phyloP scores from a whole-genome alignment of 106 monocot species.

The Narthecium ossifragum region DNA sequence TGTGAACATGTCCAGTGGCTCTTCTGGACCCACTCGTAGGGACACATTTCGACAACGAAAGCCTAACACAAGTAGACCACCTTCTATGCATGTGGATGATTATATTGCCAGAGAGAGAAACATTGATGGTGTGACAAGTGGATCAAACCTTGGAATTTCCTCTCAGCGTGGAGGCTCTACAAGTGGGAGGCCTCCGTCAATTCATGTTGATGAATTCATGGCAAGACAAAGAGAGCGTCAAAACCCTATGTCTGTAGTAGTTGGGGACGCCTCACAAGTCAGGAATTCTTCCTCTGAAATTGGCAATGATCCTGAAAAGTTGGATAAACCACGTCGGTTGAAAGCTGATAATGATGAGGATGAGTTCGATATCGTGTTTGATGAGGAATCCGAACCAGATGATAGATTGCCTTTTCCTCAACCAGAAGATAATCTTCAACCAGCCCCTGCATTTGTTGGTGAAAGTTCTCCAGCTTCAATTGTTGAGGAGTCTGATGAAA shows the following conservation, averaged over 20 bases:
- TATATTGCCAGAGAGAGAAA: conserved; percentile 99
- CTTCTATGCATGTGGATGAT: conserved; percentile 99
- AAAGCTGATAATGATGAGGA: conserved; percentile 87
- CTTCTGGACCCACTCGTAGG: conserved; percentile 69
- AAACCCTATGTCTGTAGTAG: conserved; percentile 37
- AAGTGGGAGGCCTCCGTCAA: conserved; percentile 95
- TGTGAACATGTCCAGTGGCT: conserved; percentile 16
- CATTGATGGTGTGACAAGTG: conserved; percentile 63
- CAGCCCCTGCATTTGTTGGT: conserved; percentile 44
- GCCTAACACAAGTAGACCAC: conserved; percentile 97
- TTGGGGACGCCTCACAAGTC: conserved; percentile 45
- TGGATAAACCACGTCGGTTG: conserved; percentile 43
- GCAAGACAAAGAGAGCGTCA: conserved; percentile 93
- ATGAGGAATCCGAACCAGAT: conserved; percentile 93
- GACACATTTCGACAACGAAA: conserved; percentile 96
- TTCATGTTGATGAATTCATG: conserved; percentile 99
- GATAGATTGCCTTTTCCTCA: conserved; percentile 85
- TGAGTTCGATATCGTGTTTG: conserved; percentile 89
- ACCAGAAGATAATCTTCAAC: conserved; percentile 70
- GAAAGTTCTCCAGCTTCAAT: conserved; percentile 78
- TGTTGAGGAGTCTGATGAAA: conserved; percentile 42
- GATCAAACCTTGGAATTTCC: conserved; percentile 44
- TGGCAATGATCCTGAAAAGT: conserved; percentile 33
- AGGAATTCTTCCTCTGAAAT: conserved; percentile 28
- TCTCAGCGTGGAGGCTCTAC: conserved; percentile 60